phyloP scores from a whole-genome alignment of 345 rosid genomes.

The Acer campestre region DNA sequence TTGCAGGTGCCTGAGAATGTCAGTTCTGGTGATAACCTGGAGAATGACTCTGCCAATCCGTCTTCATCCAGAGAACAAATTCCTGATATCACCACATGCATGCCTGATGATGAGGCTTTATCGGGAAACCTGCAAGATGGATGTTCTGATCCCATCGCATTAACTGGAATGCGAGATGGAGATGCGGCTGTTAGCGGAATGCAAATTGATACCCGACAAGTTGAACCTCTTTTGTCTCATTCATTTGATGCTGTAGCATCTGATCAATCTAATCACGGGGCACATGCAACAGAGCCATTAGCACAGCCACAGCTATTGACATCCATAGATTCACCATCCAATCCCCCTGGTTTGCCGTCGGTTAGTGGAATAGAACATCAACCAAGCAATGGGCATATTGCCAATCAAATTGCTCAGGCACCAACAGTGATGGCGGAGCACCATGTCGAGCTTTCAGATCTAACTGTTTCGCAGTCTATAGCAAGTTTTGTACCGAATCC shows the following conservation, averaged over 20 bases:
- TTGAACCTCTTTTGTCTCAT: conserved; percentile 16
- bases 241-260: conserved; percentile 15
- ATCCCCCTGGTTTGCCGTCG: conserved; percentile 21
- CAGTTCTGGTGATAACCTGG: conserved; percentile 6
- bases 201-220: conserved; percentile 28
- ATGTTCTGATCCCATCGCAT: conserved; percentile 29
- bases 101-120: conserved; percentile 30
- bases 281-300: conserved; percentile 10
- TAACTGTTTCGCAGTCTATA: conserved; percentile 19
- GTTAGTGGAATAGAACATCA: conserved; percentile 25
- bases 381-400: conserved; percentile 16
- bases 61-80: conserved; percentile 25
- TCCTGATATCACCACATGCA: conserved; percentile 16
- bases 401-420: conserved; percentile 13
- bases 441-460: conserved; percentile 20
- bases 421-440: conserved; percentile 19
- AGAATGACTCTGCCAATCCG: conserved; percentile 28
- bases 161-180: conserved; percentile 36
- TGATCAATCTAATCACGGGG: conserved; percentile 1
- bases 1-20: conserved; percentile 19
- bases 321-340: conserved; percentile 14
- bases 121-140: conserved; percentile 22
- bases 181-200: conserved; percentile 27
- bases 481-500: conserved; percentile 9
- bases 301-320: conserved; percentile 21